Evolutionary conservation across 1,139 yeast genomes (phyloP), one percentile per base, ranked within the genome.

Genomic region (Candida sojae): DNA sequence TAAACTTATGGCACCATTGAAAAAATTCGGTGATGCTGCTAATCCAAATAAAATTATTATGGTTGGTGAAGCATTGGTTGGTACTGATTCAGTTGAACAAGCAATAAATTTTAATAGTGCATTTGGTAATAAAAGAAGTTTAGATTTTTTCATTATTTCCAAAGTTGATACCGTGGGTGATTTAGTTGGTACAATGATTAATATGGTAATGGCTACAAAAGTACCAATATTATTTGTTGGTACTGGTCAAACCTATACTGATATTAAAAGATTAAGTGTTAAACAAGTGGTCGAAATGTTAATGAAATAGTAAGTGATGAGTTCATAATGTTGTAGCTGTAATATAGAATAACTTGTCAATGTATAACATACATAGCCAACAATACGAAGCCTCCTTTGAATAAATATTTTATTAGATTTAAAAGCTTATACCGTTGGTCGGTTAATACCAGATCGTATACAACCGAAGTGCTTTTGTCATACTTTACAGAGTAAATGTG

Each of bases 11-110:
- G 93, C 97, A 0, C 96, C 97, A 8, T 73, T 93, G 56, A 96
- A 92, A 59, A 90, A 93, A 52, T 95, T 93, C 69, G 98, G 97
- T 29, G 92, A 88, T 60, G 92, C 96, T 45, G 98, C 98, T 3
- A 81, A 89, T 50, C 99, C 99, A 1, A 95, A 93, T 68, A 92
- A 89, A 68, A 92, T 93, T 61, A 91, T 93, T 60, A 93, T 93
- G 98, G 99, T 93, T 17, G 99, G 98, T 40, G 99, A 93, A 66
- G 99, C 99, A 0, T 75, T 93, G 42, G 99, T 92, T 1, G 99
- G 99, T 21, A 92, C 98, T 0, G 99, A 93, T 63, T 90, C 97
- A 1, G 97, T 93, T 5, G 90, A 88, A 63, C 99, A 93, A 65
- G 99, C 99, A 0, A 82, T 82, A 48, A 92, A 93, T 63, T 93